A percentile compares a stretch with the other conserved stretches of the same genome.
These are phyloP conservation scores for Naganishia cerealis DNA, from an alignment of 1,284 basidiomycete genomes.

Conservation along the genomic window DNA sequence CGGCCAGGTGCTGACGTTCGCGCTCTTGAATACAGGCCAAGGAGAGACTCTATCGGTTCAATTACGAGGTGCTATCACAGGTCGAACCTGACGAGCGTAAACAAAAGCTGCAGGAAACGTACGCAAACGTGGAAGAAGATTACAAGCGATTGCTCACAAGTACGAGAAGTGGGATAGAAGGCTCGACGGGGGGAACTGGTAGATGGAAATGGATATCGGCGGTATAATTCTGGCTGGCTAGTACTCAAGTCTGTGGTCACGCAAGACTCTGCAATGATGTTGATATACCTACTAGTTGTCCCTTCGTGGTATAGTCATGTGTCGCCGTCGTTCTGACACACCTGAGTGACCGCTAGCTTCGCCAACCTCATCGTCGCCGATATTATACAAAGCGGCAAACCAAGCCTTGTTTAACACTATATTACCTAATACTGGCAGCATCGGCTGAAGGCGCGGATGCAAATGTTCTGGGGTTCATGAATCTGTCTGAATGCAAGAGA, in stretches of 20 bases:
- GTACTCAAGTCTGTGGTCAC: too few relatives aligned
- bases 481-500: not conserved
- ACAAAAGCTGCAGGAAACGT: constrained; percentile 90
- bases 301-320: too few relatives aligned
- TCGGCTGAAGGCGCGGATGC: not conserved
- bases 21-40: constrained; percentile 64
- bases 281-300: too few relatives aligned
- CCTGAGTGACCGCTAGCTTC: too few relatives aligned
- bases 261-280: too few relatives aligned
- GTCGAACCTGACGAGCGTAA: constrained; percentile 80
- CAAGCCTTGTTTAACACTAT: not conserved
- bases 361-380: too few relatives aligned
- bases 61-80: constrained; percentile 84
- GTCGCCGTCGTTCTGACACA: too few relatives aligned
- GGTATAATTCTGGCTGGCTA: not conserved
- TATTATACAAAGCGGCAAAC: too few relatives aligned
- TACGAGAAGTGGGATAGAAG: constrained; percentile 1
- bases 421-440: not conserved
- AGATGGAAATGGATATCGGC: constrained; percentile 31
- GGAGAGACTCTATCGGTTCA: constrained; percentile 88
- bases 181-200: not conserved
- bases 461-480: not conserved
- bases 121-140: constrained; percentile 79
- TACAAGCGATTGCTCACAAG: constrained; percentile 74
- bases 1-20: constrained; percentile 38